phyloP scores from a whole-genome alignment of 2,329 filamentous ascomycete species.

The Dothistroma pini region DNA sequence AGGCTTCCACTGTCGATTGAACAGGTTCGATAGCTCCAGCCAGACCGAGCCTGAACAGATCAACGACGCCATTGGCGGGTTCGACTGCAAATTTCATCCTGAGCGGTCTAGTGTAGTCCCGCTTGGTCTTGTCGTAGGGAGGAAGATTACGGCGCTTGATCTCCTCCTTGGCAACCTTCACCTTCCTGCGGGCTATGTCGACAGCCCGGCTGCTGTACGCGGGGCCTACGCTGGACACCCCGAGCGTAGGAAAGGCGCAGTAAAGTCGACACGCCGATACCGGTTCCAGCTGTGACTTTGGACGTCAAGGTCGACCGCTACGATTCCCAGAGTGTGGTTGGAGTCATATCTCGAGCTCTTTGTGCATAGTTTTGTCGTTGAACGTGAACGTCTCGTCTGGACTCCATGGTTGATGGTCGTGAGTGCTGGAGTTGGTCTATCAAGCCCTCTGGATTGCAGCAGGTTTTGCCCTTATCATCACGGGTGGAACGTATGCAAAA shows the following conservation, averaged over 20 bases:
- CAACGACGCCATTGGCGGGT: neutral
- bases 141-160: neutral
- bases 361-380: neutral
- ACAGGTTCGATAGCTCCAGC: neutral
- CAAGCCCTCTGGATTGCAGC: neutral
- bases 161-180: neutral
- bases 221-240: neutral
- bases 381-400: neutral
- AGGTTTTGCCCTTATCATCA: neutral
- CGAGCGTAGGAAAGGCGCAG: neutral
- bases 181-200: neutral
- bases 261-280: neutral
- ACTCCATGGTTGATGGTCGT: neutral
- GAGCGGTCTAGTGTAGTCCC: constrained; percentile 1
- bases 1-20: neutral
- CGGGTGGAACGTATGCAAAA: neutral
- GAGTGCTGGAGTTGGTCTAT: neutral
- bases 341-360: neutral
- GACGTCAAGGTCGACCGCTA: neutral
- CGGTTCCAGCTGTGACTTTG: neutral
- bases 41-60: neutral
- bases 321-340: neutral
- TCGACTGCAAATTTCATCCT: neutral
- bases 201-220: neutral
- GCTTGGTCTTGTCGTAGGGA: neutral